Percentiles rank a stretch among this genome's conserved stretches.
These are phyloP conservation scores for Paspalum notatum DNA, from an alignment of 176 grass and related monocot species.

Conservation along the genomic window DNA sequence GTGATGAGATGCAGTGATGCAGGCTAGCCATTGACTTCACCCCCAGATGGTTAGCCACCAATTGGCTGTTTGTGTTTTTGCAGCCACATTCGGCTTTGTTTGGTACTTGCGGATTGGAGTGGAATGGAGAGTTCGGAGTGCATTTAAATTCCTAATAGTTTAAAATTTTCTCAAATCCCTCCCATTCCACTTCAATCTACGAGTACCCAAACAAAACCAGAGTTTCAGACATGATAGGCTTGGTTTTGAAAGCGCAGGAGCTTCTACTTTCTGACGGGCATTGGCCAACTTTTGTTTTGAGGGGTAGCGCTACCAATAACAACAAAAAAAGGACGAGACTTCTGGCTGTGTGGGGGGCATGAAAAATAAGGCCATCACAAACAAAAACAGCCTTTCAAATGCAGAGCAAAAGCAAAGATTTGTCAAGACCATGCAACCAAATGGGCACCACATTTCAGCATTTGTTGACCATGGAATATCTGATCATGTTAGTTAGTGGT, in stretches of 20 bases:
- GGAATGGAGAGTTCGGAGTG: no score
- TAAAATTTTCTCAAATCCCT: no score
- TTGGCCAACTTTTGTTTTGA: slow-evolving; percentile 34
- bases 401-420: slow-evolving; percentile 23
- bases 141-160: no score
- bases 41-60: background rate
- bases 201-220: no score
- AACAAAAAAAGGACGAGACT: slow-evolving; percentile 38
- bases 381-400: slow-evolving; percentile 48
- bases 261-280: slow-evolving; percentile 32
- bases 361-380: slow-evolving; percentile 41
- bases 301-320: background rate
- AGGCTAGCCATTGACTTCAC: slow-evolving; percentile 11
- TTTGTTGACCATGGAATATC: slow-evolving; percentile 27
- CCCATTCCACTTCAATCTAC: no score
- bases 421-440: slow-evolving; percentile 48
- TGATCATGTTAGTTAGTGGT: slow-evolving; percentile 58
- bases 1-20: background rate
- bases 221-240: slow-evolving; percentile 37
- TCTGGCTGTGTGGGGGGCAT: slow-evolving; percentile 32
- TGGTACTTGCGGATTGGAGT: no score
- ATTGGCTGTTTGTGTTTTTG: background rate
- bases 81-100: slow-evolving; percentile 5
- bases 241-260: slow-evolving; percentile 25
- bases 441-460: slow-evolving; percentile 36